Conservation (phyloP, 768 basidiomycete species). For the Piloderma croceum region DNA sequence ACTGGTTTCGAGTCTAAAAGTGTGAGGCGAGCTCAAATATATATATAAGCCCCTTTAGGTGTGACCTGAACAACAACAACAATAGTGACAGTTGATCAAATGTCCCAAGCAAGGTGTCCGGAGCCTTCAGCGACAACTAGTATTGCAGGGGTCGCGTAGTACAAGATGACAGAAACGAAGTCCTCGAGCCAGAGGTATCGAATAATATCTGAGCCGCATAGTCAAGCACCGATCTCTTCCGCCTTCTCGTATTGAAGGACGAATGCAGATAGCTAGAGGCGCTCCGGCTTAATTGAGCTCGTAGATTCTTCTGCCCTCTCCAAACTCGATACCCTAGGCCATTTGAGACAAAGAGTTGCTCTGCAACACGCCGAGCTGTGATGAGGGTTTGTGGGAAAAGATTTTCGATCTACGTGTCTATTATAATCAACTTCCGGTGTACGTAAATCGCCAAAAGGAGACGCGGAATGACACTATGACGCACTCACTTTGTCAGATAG, state of each 20-base stretch:
- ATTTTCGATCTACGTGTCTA: constrained; percentile 30
- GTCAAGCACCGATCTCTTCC: constrained; percentile 68
- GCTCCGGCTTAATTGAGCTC: constrained; percentile 84
- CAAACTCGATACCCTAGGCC: constrained; percentile 49
- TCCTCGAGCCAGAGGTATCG: too few relatives aligned
- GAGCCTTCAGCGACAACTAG: too few relatives aligned
- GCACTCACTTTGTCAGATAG: background rate
- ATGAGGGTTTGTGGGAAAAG: constrained; percentile 2
- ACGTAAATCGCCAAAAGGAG: background rate
- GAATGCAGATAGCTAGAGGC: constrained; percentile 38
- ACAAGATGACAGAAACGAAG: too few relatives aligned
- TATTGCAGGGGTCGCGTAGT: too few relatives aligned
- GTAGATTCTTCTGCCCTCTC: constrained; percentile 37
- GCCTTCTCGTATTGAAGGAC: constrained; percentile 33
- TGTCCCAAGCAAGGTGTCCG: too few relatives aligned
- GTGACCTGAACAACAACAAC: too few relatives aligned
- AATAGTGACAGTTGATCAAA: too few relatives aligned
- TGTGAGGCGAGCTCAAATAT: too few relatives aligned
- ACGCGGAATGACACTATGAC: background rate
- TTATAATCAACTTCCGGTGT: constrained; percentile 14
- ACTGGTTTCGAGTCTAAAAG: too few relatives aligned
- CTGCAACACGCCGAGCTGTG: constrained; percentile 14
- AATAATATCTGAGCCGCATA: constrained; percentile 60
- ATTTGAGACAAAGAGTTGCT: constrained; percentile 51
- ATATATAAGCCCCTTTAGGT: too few relatives aligned